These are phyloP conservation scores for Phytophthora pseudosyringae DNA, from an alignment of 352 stramenopile genomes.

Conservation along the genomic window DNA sequence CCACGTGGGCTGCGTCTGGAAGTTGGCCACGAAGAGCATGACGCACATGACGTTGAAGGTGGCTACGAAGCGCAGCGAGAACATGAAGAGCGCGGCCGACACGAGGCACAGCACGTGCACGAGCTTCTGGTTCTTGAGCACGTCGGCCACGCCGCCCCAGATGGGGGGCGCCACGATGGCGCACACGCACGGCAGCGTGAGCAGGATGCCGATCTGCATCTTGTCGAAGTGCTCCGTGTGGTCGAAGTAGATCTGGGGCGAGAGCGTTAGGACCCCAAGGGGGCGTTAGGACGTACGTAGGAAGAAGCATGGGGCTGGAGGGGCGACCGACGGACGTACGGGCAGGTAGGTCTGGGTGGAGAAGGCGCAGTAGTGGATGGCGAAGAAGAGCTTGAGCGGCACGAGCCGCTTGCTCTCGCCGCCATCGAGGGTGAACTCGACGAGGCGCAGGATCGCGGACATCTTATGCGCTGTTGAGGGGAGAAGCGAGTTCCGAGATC, in stretches of 20 bases:
- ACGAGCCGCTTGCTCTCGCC: constrained; percentile 66
- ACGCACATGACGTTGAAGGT: constrained; percentile 75
- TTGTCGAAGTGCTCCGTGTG: constrained; percentile 60
- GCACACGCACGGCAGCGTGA: constrained; percentile 72
- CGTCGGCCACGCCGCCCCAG: constrained; percentile 68
- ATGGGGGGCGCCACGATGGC: constrained; percentile 71
- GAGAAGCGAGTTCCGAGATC: background rate
- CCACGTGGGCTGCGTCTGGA: constrained; percentile 70
- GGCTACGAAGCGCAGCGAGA: constrained; percentile 66
- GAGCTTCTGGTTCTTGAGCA: constrained; percentile 68
- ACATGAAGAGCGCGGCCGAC: constrained; percentile 71
- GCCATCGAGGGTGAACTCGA: constrained; percentile 66
- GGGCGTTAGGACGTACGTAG: background rate
- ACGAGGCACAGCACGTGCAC: constrained; percentile 71
- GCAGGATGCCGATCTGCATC: constrained; percentile 80
- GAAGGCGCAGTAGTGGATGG: constrained; percentile 73
- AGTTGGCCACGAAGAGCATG: constrained; percentile 78
- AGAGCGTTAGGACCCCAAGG: background rate
- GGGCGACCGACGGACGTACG: constrained; percentile 42
- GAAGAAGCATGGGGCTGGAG: too few relatives aligned
- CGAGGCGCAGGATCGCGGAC: constrained; percentile 36
- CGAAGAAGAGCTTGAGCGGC: constrained; percentile 76
- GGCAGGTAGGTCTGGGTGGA: constrained; percentile 73
- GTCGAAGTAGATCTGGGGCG: constrained; percentile 56
- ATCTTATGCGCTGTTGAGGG: constrained; percentile 9